phyloP scores from a whole-genome alignment of 768 basidiomycete genomes.

The Russula olivacea region DNA sequence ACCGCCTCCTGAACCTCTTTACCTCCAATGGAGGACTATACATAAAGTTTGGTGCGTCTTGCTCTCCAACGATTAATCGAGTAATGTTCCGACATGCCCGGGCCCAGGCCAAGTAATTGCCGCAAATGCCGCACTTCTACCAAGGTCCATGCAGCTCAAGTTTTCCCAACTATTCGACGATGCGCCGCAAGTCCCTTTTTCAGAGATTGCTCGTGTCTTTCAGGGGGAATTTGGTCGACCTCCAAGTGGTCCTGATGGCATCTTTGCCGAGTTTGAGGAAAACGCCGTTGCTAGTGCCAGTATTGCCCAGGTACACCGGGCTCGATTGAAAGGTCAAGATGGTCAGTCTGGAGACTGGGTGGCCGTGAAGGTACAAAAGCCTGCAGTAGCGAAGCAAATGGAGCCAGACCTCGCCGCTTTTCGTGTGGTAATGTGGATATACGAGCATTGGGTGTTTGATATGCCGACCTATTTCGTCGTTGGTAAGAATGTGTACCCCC shows the following conservation, averaged over 20 bases:
- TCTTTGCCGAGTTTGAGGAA: conserved; percentile 76
- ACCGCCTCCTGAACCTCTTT: conserved; percentile 68
- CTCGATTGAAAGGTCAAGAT: conserved; percentile 42
- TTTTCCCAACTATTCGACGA: conserved; percentile 84
- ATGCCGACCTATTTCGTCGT: conserved; percentile 78
- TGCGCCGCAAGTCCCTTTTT: conserved; percentile 78
- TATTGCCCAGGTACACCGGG: conserved; percentile 88
- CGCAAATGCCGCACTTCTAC: conserved; percentile 80
- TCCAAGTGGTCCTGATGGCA: conserved; percentile 58
- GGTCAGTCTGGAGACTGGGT: conserved; percentile 52
- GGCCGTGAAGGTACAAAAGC: conserved; percentile 92
- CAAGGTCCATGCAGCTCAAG: conserved; percentile 73
- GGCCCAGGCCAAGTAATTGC: conserved; percentile 65
- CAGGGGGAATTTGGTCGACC: conserved; percentile 59
- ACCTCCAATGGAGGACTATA: conserved; percentile 80
- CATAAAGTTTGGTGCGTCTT: conserved; percentile 64
- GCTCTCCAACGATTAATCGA: too few species aligned
- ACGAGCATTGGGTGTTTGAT: conserved; percentile 76
- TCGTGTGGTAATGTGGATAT: conserved; percentile 71
- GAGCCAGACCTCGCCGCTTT: conserved; percentile 76
- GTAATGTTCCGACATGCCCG: background rate
- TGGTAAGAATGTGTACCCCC: conserved; percentile 38
- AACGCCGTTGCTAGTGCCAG: conserved; percentile 80
- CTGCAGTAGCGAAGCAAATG: conserved; percentile 79
- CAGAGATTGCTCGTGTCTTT: conserved; percentile 62